phyloP scores from a whole-genome alignment of 1,284 basidiomycete species.

The Ustilago crameri region DNA sequence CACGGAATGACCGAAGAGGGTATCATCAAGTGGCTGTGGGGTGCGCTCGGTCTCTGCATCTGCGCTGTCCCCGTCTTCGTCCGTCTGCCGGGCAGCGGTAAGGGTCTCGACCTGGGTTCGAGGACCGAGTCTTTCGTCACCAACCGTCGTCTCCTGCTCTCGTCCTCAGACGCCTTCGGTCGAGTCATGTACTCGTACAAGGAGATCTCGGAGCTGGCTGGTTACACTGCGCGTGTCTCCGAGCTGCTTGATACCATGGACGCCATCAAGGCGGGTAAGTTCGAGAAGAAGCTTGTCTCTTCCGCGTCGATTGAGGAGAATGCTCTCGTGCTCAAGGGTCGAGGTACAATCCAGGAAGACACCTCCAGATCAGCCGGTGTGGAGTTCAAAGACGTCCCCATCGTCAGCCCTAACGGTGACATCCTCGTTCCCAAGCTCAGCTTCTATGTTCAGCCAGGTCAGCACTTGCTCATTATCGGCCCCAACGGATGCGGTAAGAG shows the following conservation, averaged over 20 bases:
- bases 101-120: slow-evolving; percentile 61
- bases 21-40: slow-evolving; percentile 96
- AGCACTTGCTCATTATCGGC: slow-evolving; percentile 71
- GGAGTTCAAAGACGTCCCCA: slow-evolving; percentile 89
- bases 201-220: slow-evolving; percentile 90
- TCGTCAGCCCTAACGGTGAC: slow-evolving; percentile 95
- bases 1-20: slow-evolving; percentile 85
- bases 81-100: slow-evolving; percentile 76
- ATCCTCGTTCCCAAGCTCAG: slow-evolving; percentile 81
- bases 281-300: slow-evolving; percentile 86
- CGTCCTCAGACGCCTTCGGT: slow-evolving; percentile 74
- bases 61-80: slow-evolving; percentile 96
- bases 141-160: slow-evolving; percentile 86
- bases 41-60: slow-evolving; percentile 87
- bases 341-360: slow-evolving; percentile 75
- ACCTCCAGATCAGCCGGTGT: slow-evolving; percentile 74
- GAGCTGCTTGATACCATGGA: slow-evolving; percentile 90
- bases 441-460: slow-evolving; percentile 89
- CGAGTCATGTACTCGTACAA: slow-evolving; percentile 92
- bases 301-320: slow-evolving; percentile 79
- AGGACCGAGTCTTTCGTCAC: slow-evolving; percentile 78
- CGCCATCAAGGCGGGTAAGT: slow-evolving; percentile 84
- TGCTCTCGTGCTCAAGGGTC: slow-evolving; percentile 79
- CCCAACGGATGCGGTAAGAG: slow-evolving; percentile 77
- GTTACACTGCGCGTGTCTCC: slow-evolving; percentile 91